Evolutionary conservation across 352 stramenopile species (phyloP), one percentile per base, ranked within the genome.

Genomic region (Hyaloperonospora brassicae): DNA sequence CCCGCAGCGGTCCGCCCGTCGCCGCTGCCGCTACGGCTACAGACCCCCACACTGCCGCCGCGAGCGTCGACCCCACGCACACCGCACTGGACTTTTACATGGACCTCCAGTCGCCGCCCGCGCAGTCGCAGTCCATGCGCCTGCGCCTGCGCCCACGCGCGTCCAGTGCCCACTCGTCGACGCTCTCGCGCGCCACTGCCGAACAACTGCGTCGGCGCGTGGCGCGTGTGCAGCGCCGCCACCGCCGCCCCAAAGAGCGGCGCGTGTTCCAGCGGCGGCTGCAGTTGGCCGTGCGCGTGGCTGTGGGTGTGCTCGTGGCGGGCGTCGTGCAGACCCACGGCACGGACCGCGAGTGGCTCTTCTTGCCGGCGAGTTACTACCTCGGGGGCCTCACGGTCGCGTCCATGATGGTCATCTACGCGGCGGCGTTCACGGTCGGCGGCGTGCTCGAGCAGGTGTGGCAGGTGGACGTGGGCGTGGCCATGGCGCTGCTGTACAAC

Each of bases 401-500:
- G 4, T 79, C 81, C 2, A 71, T 82, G 36, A 84, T 85, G 68
- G 72, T 84, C 25, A 84, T 91, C 49, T 91, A 84, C 36, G 72
- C 78, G 11, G 72, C 74, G 0, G 70, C 74, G 24, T 62, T 59
- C 6, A 88, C 74, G 8, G 64, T 89, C 24, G 81, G 81, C 11
- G 79, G 73, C 9, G 77, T 78, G 0, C 62, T 89, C 14, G 50
- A 75, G 51, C 69, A 87, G 13, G 70, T 89, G 42, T 91, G 70
- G 70, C 81, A 91, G 68, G 84, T 86, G 51, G 72, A 84, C 34
- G 41, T 82, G 3, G 81, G 81, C 11, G 76, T 91, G 1, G 72
- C 66, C 1, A 73, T 88, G 40, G 78, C 81, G 43, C 50, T 91
- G n/a, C 50, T 87, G 8, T 91, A 79, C 70, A 91, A 88, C 42